Conservation (phyloP, 108 stramenopile genomes). For the Cyclotella atomus region DNA sequence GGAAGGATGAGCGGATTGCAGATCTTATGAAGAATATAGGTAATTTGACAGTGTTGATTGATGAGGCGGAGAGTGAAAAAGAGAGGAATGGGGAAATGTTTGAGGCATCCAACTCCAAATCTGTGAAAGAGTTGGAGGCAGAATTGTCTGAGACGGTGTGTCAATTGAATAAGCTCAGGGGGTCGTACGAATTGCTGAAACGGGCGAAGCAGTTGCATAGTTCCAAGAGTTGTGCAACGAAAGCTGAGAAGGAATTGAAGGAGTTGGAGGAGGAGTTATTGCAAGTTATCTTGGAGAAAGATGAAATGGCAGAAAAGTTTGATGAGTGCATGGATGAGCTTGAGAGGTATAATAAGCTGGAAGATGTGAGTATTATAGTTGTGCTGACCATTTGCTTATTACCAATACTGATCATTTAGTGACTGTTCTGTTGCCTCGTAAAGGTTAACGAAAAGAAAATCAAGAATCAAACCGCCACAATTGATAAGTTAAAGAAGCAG, state of each 20-base stretch:
- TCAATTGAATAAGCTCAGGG: conserved; percentile 4
- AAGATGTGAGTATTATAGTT: conserved; percentile 31
- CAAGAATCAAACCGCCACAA: background rate
- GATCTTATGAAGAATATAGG: conserved; percentile 20
- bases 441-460: background rate
- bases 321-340: conserved; percentile 11
- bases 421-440: no score
- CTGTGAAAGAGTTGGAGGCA: conserved; percentile 17
- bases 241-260: conserved; percentile 8
- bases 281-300: conserved; percentile 9
- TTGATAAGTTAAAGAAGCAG: background rate
- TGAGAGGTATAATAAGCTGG: background rate
- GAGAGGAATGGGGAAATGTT: no score
- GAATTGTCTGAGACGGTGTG: conserved; percentile 16
- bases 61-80: conserved; percentile 6
- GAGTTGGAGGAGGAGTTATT: conserved; percentile 17
- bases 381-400: no score
- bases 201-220: conserved; percentile 5
- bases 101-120: background rate
- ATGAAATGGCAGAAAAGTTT: conserved; percentile 6
- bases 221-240: conserved; percentile 10
- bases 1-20: conserved; percentile 15
- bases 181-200: conserved; percentile 10
- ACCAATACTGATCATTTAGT: no score
- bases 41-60: conserved; percentile 13